These are phyloP conservation scores for Colletotrichum sp. DNA, from an alignment of 2,329 filamentous ascomycete genomes.

Conservation along the genomic window DNA sequence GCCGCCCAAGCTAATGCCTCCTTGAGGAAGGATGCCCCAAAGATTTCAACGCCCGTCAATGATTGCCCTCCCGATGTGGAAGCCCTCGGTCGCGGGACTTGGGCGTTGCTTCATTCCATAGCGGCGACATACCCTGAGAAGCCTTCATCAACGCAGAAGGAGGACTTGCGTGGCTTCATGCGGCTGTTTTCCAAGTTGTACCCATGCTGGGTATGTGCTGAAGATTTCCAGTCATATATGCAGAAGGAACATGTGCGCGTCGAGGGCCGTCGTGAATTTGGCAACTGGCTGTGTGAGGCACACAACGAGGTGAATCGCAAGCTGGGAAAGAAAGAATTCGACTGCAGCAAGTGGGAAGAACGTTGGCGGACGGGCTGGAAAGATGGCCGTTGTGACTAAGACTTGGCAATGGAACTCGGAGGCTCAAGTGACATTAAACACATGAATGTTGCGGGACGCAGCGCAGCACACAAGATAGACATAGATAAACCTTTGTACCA, in stretches of 20 bases:
- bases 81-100: constrained; percentile 82
- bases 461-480: background rate
- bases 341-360: constrained; percentile 91
- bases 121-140: constrained; percentile 82
- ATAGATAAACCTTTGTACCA: background rate
- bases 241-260: constrained; percentile 69
- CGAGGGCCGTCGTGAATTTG: constrained; percentile 71
- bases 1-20: constrained; percentile 56
- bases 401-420: background rate
- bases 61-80: constrained; percentile 95
- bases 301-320: constrained; percentile 90
- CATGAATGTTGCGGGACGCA: background rate
- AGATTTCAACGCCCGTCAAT: constrained; percentile 38
- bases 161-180: constrained; percentile 80
- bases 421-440: background rate
- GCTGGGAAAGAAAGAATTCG: constrained; percentile 88
- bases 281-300: constrained; percentile 82
- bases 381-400: constrained; percentile 65
- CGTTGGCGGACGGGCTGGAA: constrained; percentile 92
- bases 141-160: constrained; percentile 73
- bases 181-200: constrained; percentile 84
- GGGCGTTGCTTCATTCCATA: constrained; percentile 93
- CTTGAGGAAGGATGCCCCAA: constrained; percentile 34
- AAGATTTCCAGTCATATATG: constrained; percentile 89
- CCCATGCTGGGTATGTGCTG: constrained; percentile 94